Evolutionary conservation across 306 rosid species (phyloP), one percentile per base, ranked within the genome.

Genomic region (Medicago ruthenica): DNA sequence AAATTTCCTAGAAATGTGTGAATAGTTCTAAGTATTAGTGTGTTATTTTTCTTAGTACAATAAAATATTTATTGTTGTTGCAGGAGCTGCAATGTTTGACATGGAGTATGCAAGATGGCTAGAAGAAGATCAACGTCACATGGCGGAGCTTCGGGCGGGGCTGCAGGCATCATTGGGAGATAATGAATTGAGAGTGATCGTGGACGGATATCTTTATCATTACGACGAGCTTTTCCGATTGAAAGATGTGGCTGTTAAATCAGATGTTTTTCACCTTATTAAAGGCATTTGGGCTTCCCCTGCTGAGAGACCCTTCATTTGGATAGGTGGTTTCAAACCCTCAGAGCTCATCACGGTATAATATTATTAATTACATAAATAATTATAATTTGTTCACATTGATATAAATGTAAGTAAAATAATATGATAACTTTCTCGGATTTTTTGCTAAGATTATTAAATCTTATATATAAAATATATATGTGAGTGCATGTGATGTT

Each of bases 261-360:
- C 97, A 12, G 98, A 95, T 54, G 98, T 92, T n/a, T 90, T 95
- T 68, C 98, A 95, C 61, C 91, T 95, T 18, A 81, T 86, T 0
- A 92, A 88, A n/a, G 98, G 98, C 27, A 74, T 83, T 83, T 95
- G 98, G 98, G 75, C 86, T 61, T 75, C 93, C n/a, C 91, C 96
- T 2, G 97, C 93, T 10, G 99, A 96, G 74, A 86, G 97, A 37
- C 93, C 93, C 87, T 92, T 96, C 93, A 88, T 89, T 12, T 92
- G 99, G 98, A 89, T 96, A 14, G 99, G 98, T 16, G 99, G 99
- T 36, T 92, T 96, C 34, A 83, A 84, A 70, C 98, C 99, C 47
- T 90, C 99, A 0, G 96, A 96, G 0, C 93, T 96, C 80, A 92
- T 95, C 60, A 83, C 84, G 86, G 98, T 50, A 34, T n/a, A n/a